Base-by-base conservation (phyloP, 768 basidiomycete species). In the Tricholoma matsutake region DNA sequence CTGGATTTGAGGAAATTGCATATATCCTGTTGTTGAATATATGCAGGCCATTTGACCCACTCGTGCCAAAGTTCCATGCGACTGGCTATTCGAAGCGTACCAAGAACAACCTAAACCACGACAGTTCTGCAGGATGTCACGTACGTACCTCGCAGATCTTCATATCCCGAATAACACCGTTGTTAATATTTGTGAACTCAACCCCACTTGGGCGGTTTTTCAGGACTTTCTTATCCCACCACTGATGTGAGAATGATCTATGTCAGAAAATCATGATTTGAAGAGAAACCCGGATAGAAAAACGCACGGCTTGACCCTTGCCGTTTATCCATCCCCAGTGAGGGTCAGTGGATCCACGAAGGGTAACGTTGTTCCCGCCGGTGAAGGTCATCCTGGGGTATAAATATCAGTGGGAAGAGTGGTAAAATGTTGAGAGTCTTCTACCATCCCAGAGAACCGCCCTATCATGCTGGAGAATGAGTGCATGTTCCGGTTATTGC, bases 261-360 rank as follows among this genome's bases (percentile, higher is more conserved):
- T 8, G 16, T 51, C 49, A 51, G 13, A 6, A 8, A 32, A 29
- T 31, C 7, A 16, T 3, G 16, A 7, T 52, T 28, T 25, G 22
- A 25, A 32, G 16, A 52, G 16, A 9, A 29, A 56, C 22, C 22
- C 22, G 22, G 22, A 25, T 25, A 2, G 32, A 13, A 10, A 37
- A 34, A 69, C 73, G 54, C 59, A 81, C 82, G 32, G 76, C 76
- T 72, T 86, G 83, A 1, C 86, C 86, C 55, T 87, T 81, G 1
- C 75, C 82, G 63, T 86, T 81, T 0, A 88, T 78, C 85, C 85
- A 87, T n/a, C 86, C 86, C 83, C 83, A 84, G 3, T 82, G 61
- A 0, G 83, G 80, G 61, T 87, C 81, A 10, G 68, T 72, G 20
- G 81, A 80, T 0, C 87, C 84, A 28, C 82, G 74, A 6, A 88